These are phyloP conservation scores for Cucurbita ficifolia DNA, from an alignment of 306 rosid species.

Conservation along the genomic window DNA sequence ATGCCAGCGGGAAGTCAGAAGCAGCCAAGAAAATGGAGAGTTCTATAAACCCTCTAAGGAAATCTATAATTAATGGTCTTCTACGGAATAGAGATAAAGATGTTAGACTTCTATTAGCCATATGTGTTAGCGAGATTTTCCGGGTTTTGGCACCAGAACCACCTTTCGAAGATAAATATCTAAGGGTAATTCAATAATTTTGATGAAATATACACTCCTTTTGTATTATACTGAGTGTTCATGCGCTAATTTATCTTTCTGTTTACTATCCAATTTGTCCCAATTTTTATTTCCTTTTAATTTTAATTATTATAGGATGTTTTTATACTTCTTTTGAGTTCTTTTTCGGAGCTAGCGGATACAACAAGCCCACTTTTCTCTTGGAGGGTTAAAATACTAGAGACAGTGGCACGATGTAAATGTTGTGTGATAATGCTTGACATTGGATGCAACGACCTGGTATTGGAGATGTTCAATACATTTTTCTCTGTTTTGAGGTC, in stretches of 20 bases:
- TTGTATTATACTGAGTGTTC: neutral
- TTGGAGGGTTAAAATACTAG: conserved; percentile 67
- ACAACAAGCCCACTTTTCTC: conserved; percentile 46
- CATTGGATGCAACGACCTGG: conserved; percentile 49
- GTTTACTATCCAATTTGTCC: conserved; percentile 2
- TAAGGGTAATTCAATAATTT: conserved; percentile 36
- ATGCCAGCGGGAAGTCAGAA: conserved; percentile 23
- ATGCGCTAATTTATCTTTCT: neutral
- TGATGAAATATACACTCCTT: neutral
- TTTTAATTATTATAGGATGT: conserved; percentile 33
- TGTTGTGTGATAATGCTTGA: conserved; percentile 84
- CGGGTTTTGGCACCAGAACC: conserved; percentile 75
- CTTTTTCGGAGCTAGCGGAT: conserved; percentile 63
- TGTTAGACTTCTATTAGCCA: conserved; percentile 61
- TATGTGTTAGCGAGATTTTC: conserved; percentile 57
- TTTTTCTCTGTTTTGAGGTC: conserved; percentile 81
- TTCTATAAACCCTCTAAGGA: conserved; percentile 35
- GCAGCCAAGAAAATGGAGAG: conserved; percentile 22
- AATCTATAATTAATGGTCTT: conserved; percentile 30
- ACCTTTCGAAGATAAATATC: conserved; percentile 53
- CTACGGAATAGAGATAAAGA: conserved; percentile 62
- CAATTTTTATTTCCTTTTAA: neutral
- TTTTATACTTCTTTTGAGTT: conserved; percentile 50
- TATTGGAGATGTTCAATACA: conserved; percentile 52
- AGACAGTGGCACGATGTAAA: conserved; percentile 57